Evolutionary conservation across 2,329 filamentous ascomycete genomes (phyloP).

Genomic region (Xylaria sp.): DNA sequence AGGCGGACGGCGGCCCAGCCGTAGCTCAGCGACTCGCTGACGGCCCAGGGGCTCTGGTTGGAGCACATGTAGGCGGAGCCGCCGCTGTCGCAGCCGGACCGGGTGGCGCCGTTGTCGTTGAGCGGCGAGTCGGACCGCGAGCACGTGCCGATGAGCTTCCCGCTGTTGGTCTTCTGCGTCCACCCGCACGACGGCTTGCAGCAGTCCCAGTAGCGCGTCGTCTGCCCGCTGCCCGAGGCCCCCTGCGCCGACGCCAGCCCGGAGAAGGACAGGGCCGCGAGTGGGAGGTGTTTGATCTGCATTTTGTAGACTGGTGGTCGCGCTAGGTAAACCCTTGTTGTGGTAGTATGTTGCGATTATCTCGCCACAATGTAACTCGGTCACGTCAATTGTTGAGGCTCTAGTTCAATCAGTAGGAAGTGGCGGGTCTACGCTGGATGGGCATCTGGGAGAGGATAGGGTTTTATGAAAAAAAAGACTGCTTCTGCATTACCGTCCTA

Average conservation of each 20-base stretch:
- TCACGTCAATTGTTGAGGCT: not conserved
- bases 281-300: constrained; percentile 30
- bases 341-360: not conserved
- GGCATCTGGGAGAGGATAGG: not conserved
- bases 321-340: not conserved
- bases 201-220: constrained; percentile 65
- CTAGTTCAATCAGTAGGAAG: not conserved
- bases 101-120: constrained; percentile 51
- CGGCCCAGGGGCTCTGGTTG: constrained; percentile 65
- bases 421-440: not conserved
- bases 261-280: constrained; percentile 27
- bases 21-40: constrained; percentile 63
- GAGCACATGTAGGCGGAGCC: constrained; percentile 66
- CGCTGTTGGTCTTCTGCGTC: constrained; percentile 61
- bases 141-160: constrained; percentile 58
- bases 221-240: constrained; percentile 38
- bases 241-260: constrained; percentile 32
- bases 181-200: constrained; percentile 73
- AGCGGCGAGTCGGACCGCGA: constrained; percentile 60
- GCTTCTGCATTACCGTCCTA: not conserved
- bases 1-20: constrained; percentile 68
- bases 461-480: not conserved
- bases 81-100: constrained; percentile 59
- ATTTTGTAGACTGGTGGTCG: constrained; percentile 14
- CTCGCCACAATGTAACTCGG: not conserved